Percentiles rank a stretch among this genome's conserved stretches.
These are phyloP conservation scores for Nakazawaea wyomingensis DNA, from an alignment of 805 yeast species.

Conservation along the genomic window DNA sequence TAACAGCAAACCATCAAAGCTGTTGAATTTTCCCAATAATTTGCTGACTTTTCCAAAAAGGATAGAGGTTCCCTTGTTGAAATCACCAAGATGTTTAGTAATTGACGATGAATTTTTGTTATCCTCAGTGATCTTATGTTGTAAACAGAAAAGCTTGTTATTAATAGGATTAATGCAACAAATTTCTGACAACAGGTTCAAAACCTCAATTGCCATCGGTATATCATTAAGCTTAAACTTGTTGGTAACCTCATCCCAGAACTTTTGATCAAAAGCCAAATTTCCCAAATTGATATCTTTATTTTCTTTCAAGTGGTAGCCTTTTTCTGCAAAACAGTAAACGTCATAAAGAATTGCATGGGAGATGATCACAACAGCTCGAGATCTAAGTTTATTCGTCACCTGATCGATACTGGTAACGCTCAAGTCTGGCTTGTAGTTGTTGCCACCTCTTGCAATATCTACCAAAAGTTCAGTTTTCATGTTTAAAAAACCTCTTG, in stretches of 20 bases:
- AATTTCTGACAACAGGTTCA: slow-evolving; percentile 3
- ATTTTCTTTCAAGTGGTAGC: slow-evolving; percentile 24
- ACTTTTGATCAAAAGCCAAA: not conserved
- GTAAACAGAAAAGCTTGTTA: not conserved
- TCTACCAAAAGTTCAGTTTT: slow-evolving; percentile 29
- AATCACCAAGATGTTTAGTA: not conserved
- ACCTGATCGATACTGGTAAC: not conserved
- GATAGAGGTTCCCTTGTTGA: not conserved
- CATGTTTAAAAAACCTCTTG: slow-evolving; percentile 42
- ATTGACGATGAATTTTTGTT: not conserved
- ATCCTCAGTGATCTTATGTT: not conserved
- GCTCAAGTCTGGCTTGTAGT: slow-evolving; percentile 1
- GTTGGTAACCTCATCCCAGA: slow-evolving; percentile 8
- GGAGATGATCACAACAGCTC: slow-evolving; percentile 32
- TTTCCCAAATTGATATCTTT: not conserved
- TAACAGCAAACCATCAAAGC: slow-evolving; percentile 17
- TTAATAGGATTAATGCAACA: slow-evolving; percentile 10
- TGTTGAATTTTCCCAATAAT: slow-evolving; percentile 1
- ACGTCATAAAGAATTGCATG: slow-evolving; percentile 43
- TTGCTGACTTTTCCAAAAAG: not conserved
- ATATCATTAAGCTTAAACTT: slow-evolving; percentile 2
- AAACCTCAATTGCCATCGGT: slow-evolving; percentile 8
- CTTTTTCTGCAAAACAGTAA: slow-evolving; percentile 34
- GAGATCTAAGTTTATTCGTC: not conserved
- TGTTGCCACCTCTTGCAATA: slow-evolving; percentile 3